Conservation (phyloP, 2,329 filamentous ascomycete species). For the Colletotrichum tanaceti region DNA sequence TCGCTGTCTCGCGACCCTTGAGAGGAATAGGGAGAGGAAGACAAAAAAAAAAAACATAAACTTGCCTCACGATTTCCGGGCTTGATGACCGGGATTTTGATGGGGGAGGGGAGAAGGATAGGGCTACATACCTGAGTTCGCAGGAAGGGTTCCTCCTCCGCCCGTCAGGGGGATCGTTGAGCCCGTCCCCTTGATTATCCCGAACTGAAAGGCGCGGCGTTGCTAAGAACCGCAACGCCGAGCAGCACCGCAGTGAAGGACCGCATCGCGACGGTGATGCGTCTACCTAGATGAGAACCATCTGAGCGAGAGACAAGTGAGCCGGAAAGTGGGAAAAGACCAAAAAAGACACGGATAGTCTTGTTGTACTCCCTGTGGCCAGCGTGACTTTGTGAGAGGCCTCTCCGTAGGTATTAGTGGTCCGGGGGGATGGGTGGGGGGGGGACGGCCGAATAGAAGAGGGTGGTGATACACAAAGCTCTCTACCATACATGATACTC, state of each 20-base stretch:
- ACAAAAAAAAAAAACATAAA: too few relatives aligned
- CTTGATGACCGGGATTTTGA: background rate
- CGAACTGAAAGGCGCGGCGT: constrained; percentile 26
- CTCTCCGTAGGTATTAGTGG: too few relatives aligned
- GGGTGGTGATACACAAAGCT: too few relatives aligned
- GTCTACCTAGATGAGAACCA: too few relatives aligned
- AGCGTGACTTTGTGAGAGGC: background rate
- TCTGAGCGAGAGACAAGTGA: background rate
- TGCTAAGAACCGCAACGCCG: constrained; percentile 3
- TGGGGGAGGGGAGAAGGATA: constrained; percentile 5
- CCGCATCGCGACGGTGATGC: constrained; percentile 4
- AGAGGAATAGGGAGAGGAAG: too few relatives aligned
- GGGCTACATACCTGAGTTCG: background rate
- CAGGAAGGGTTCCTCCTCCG: background rate
- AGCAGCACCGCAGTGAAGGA: constrained; percentile 2
- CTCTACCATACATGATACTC: background rate
- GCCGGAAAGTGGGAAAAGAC: background rate
- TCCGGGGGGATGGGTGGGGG: too few relatives aligned
- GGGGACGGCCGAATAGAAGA: too few relatives aligned
- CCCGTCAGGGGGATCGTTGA: constrained; percentile 28
- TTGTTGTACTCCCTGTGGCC: background rate
- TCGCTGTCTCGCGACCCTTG: too few relatives aligned
- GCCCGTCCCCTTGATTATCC: constrained; percentile 16
- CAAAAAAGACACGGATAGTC: fast-evolving
- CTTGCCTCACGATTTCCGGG: constrained; percentile 22